Evolutionary conservation across 352 stramenopile genomes (phyloP), one percentile per base, ranked within the genome.

Genomic region (Phytophthora tentaculata): DNA sequence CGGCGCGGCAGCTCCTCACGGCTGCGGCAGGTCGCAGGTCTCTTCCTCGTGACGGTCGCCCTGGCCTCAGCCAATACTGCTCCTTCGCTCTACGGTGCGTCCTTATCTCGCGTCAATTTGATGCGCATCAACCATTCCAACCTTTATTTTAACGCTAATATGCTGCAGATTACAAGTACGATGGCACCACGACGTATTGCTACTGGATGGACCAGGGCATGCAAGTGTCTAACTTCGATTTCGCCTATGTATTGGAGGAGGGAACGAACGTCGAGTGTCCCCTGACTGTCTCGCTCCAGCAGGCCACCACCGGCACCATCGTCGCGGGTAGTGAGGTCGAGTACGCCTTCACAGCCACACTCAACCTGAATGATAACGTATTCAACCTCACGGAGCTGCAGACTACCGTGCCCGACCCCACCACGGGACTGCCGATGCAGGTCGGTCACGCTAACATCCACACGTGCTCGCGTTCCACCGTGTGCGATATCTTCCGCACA

Each of bases 391-490:
- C 77, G n/a, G 37, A 77, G 43, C 75, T 94, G n/a, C 65, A 90
- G 55, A 63, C 73, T 13, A 83, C 69, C 2, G 81, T 91, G 14
- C 77, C 77, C 0, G 82, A 90, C 58, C 83, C 81, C 32, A 70
- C 60, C 8, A 92, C 82, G 41, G 71, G 74, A 1, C 68, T 81
- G 16, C 79, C 86, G 14, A 83, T 86, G 71, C 70, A 94, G 68
- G 83, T 94, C 57, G 82, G 73, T 14, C 86, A 94, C 71, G 74
- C 86, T 35, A 94, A 94, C 67, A 72, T 94, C 45, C 86, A 94
- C 73, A 82, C 86, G 59, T 94, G 86, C 65, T 80, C 72, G 43
- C 77, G 75, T 44, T 83, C 82, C 23, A 89, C 83, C 3, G 75
- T 89, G 39, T 94, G 86, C 56, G 86, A 94, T 64, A 78, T 91